These are phyloP conservation scores for Mycena olivaceomarginata DNA, from an alignment of 768 basidiomycete genomes.

Conservation along the genomic window DNA sequence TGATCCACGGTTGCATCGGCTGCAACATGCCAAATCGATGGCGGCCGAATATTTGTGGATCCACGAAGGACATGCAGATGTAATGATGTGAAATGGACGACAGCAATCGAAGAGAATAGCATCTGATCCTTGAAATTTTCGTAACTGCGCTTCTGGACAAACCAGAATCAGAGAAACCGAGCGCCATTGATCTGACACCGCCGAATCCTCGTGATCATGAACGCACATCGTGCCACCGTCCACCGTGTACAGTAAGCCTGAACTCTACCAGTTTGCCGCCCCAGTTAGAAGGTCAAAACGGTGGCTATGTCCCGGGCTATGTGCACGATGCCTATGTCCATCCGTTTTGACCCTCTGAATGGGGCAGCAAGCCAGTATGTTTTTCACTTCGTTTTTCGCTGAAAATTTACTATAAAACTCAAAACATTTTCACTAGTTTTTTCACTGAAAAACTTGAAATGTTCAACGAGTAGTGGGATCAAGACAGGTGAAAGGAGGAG, in stretches of 20 bases:
- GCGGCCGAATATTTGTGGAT: conserved; percentile 7
- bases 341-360: too few relatives aligned
- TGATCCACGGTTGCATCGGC: conserved; percentile 5
- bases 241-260: conserved; percentile 1
- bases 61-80: conserved; percentile 7
- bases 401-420: too few relatives aligned
- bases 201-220: conserved; percentile 1
- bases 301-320: too few relatives aligned
- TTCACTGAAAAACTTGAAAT: too few relatives aligned
- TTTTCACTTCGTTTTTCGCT: too few relatives aligned
- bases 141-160: not conserved
- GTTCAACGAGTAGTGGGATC: too few relatives aligned
- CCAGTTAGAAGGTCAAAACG: too few relatives aligned
- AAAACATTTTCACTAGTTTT: too few relatives aligned
- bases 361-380: too few relatives aligned
- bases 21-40: conserved; percentile 3
- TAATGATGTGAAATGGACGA: conserved; percentile 8
- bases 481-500: too few relatives aligned
- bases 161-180: conserved; percentile 1
- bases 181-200: not conserved
- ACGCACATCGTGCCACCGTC: not conserved
- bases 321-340: too few relatives aligned
- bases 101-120: conserved; percentile 9
- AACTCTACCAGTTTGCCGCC: too few relatives aligned
- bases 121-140: not conserved